phyloP scores from a whole-genome alignment of 2,329 filamentous ascomycete genomes.

The Fusarium siculi region DNA sequence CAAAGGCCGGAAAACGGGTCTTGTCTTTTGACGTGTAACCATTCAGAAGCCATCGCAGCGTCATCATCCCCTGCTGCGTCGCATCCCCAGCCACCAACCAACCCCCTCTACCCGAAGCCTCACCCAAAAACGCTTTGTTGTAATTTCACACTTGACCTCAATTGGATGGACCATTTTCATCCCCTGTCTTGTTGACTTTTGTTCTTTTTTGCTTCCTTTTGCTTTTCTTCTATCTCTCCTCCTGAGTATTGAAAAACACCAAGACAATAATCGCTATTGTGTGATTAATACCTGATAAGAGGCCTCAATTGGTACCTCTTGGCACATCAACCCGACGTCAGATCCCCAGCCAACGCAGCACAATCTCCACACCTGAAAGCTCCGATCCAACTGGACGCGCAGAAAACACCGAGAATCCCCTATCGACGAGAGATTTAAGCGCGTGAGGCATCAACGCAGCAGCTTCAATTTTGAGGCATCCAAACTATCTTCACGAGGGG shows the following conservation, averaged over 20 bases:
- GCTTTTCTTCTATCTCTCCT: neutral
- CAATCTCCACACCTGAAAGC: slow-evolving; percentile 23
- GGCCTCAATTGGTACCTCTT: slow-evolving; percentile 4
- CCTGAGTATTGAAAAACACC: neutral
- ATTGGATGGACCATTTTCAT: slow-evolving; percentile 15
- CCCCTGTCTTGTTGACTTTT: slow-evolving; percentile 11
- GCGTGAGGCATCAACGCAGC: slow-evolving; percentile 31
- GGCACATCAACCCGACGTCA: slow-evolving; percentile 25
- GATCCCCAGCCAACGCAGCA: slow-evolving; percentile 22
- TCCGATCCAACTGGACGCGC: slow-evolving; percentile 14
- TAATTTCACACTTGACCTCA: slow-evolving; percentile 14
- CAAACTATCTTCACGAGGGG: neutral
- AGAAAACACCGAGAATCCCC: neutral
- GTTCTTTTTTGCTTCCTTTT: slow-evolving; percentile 3
- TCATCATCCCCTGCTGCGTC: slow-evolving; percentile 19
- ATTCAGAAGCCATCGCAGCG: slow-evolving; percentile 26
- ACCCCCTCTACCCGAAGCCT: slow-evolving; percentile 33
- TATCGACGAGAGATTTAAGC: neutral
- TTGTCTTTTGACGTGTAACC: slow-evolving; percentile 26
- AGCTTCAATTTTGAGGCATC: slow-evolving; percentile 3
- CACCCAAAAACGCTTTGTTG: slow-evolving; percentile 15
- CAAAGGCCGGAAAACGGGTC: slow-evolving; percentile 14
- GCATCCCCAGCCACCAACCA: slow-evolving; percentile 37
- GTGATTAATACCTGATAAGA: slow-evolving; percentile 2
- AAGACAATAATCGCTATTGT: neutral